phyloP scores from a whole-genome alignment of 169 alveolate species.

The Cyclospora cayetanensis region DNA sequence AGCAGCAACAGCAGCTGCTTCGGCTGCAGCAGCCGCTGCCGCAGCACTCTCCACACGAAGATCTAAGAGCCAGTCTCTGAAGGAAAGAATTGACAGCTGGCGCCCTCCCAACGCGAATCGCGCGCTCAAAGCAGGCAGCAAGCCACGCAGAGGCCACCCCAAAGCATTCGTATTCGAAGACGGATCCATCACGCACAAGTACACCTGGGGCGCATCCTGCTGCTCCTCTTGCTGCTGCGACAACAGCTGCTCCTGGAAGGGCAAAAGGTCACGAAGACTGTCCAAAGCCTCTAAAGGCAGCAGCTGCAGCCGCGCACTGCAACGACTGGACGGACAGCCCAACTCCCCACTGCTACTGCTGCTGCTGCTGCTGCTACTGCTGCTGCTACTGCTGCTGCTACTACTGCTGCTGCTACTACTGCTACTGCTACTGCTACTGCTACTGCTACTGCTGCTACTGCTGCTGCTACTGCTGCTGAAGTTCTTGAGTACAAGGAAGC shows the following conservation, averaged over 20 bases:
- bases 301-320: slow-evolving; percentile 6
- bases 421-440: background rate
- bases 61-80: slow-evolving; percentile 44
- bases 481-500: background rate
- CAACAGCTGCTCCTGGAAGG: background rate
- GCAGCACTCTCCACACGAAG: slow-evolving; percentile 41
- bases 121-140: background rate
- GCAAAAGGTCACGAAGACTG: background rate
- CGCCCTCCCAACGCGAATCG: background rate
- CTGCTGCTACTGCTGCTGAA: slow-evolving; percentile 19
- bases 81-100: background rate
- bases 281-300: slow-evolving; percentile 8
- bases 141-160: slow-evolving; percentile 60
- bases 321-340: background rate
- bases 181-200: slow-evolving; percentile 48
- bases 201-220: slow-evolving; percentile 19
- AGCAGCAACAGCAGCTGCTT: background rate
- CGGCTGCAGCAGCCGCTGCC: slow-evolving; percentile 40
- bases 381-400: background rate
- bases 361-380: background rate
- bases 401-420: background rate
- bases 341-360: background rate
- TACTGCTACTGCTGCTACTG: background rate
- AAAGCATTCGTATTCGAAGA: background rate
- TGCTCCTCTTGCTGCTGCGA: background rate